Base-by-base conservation (phyloP, 768 basidiomycete species). In the Naganishia onofrii region DNA sequence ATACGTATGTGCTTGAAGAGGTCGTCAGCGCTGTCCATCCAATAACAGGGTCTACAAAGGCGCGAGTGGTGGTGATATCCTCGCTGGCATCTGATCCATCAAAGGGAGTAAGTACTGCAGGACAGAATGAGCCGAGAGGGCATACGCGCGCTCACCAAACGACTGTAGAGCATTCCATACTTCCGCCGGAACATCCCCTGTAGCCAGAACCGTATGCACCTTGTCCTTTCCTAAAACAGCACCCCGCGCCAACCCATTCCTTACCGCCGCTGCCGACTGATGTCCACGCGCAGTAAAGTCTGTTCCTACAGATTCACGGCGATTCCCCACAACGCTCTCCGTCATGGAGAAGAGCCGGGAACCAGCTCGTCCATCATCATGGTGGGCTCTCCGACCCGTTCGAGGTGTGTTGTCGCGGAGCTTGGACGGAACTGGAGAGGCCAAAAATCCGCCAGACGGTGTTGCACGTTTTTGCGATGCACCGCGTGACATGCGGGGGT, bases 81-180 rank as follows among this genome's bases (percentile, higher is more conserved):
- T 44, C 21, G 2, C 19, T 15, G 21, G 38, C 60, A 12, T 63
- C 60, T 63, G 29, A 10, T 8, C 42, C 7, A 2, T 42, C 38
- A 21, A 9, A 23, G 21, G 29, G 32, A 28, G 38, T 63, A 3
- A 46, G 60, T 36, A 38, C 21, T 7, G 7, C n/a, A n/a, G 23
- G 6, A 7, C n/a, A 21, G 48, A 51, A 51, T 3, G 34, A 36
- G 34, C 4, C 34, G 34, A 21, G 23, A 6, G 23, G 38, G 46
- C 1, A 12, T 12, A 44, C 15, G 28, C 26, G 23, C 12, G 29
- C 60, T 63, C 42, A 63, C 60, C 23, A 29, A 63, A 63, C 38
- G 60, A 44, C 42, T 44, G 60, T 4, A 63, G 21, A 26, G 42
- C 60, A 15, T 44, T 63, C 60, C 60, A 63, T 19, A 63, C 60